These are phyloP conservation scores for Ambrosiella cleistominuta DNA, from an alignment of 2,329 filamentous ascomycete species.

Conservation along the genomic window DNA sequence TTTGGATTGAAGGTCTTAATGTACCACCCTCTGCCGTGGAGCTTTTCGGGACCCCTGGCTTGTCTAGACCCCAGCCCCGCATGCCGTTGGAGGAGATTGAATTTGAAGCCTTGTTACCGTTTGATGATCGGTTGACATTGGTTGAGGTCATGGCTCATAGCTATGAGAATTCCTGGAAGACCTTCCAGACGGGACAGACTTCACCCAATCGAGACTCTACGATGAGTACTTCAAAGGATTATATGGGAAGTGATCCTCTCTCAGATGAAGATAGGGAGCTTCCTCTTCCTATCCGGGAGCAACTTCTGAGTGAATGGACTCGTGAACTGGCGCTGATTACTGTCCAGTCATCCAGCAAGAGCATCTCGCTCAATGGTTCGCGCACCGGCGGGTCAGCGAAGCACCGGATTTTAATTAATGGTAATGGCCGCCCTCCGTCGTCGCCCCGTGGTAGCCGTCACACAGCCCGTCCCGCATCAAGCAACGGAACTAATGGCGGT, in stretches of 20 bases:
- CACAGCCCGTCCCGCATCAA: slow-evolving; percentile 32
- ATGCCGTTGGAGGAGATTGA: slow-evolving; percentile 38
- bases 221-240: slow-evolving; percentile 1
- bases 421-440: slow-evolving; percentile 23
- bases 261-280: slow-evolving; percentile 30
- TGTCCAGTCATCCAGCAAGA: slow-evolving; percentile 51
- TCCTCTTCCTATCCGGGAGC: slow-evolving; percentile 49
- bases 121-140: slow-evolving; percentile 53
- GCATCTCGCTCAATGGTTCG: slow-evolving; percentile 61
- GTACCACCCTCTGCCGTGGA: slow-evolving; percentile 51
- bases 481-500: slow-evolving; percentile 21
- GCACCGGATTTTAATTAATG: slow-evolving; percentile 43
- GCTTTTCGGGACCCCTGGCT: slow-evolving; percentile 37
- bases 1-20: slow-evolving; percentile 63
- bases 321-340: slow-evolving; percentile 54
- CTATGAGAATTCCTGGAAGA: slow-evolving; percentile 45
- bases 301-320: slow-evolving; percentile 66
- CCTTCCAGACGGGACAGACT: slow-evolving; percentile 51
- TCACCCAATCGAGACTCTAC: slow-evolving; percentile 41
- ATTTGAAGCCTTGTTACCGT: slow-evolving; percentile 50
- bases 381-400: slow-evolving; percentile 38
- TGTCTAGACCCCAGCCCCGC: slow-evolving; percentile 25
- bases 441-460: slow-evolving; percentile 25
- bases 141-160: slow-evolving; percentile 56
- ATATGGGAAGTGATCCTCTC: not conserved